Evolutionary conservation across 148 eudicot genomes (phyloP), one percentile per base, ranked within the genome.

Genomic region (Tetragonia tetragonoides): DNA sequence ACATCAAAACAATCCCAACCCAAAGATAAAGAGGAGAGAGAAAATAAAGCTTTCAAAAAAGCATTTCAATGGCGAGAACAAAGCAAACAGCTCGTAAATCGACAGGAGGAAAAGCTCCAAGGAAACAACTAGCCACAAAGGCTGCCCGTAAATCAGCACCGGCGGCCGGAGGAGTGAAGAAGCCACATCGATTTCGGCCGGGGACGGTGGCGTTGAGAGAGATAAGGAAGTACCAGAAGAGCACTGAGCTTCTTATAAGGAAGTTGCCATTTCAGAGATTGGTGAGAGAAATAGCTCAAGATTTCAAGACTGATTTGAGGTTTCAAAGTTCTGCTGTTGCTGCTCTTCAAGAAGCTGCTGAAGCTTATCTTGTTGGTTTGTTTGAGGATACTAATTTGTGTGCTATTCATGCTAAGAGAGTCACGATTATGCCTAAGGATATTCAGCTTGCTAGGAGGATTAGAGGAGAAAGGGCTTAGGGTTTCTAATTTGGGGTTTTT

Each of bases 101-200:
- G 51, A 68, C 71, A 23, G 71, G 71, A 42, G 81, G 81, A 11
- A 79, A 79, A 40, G 81, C 81, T n/a, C 81, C 81, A 0, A 15
- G 81, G 54, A 79, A 79, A 72, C 81, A 79, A 7, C 72, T 79
- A 7, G 81, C 81, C 15, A 79, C 81, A 11, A 79, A 79, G 21
- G 81, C 81, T 7, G 81, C 81, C 7, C 28, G 81, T 61, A 79
- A 79, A 15, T 79, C 81, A 0, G 81, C 81, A 3, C 81, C 81
- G 4, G 77, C 81, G 28, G 72, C 77, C 72, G 81, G 81, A 10
- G 81, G 81, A 39, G 81, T 79, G 77, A 79, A 79, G 77, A 79
- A 79, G 56, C 81, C 81, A 11, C 81, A 79, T 72, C 63, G 81
- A 20, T 79, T 79, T 72, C 70, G 81, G 6, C 81, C 81, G 10